Evolutionary conservation across 176 grass and related monocot genomes (phyloP), one percentile per base, ranked within the genome.

Genomic region (Paspalum vaginatum): DNA sequence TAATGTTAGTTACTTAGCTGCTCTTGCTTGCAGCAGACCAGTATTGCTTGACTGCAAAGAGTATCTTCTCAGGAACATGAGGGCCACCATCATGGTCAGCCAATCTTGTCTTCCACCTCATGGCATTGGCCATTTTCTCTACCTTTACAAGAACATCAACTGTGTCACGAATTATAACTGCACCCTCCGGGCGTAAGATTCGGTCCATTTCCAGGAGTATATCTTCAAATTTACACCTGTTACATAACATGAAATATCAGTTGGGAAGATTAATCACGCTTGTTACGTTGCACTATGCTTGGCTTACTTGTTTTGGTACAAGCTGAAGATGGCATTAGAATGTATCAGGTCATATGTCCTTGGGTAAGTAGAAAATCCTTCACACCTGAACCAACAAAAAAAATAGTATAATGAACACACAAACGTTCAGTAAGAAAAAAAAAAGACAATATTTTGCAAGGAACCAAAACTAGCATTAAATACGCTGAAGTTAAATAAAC

Each of bases 331-430:
- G 9, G 55, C 65, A 49, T 90, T 91, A 62, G 91, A 89, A 90
- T 97, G 94, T 79, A 97, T 88, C 51, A 97, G 83, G 65, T 97
- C 91, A 70, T 97, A 97, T 60, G 94, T 94, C 81, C 94, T 97
- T 75, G 94, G 94, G 76, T 94, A 97, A 64, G 91, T 94, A 65
- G 94, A 97, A 86, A 97, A 97, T 24, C 91, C 94, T 90, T 97
- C 94, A 72, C 94, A 97, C 94, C 94, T 97, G 69, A 52, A 86
- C 74, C 60, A 78, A 77, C 1, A 70, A 76, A 41, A 76, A 41
- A 50, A 88, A 65, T 69, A 72, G 72, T 44, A 71, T 21, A 58
- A 53, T 44, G n/a, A 75, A 21, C 15, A 37, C 43, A 80, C 5
- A 70, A 51, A 62, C 45, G 20, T 57, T 41, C 6, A 4, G 43